Base-by-base conservation (phyloP, 352 stramenopile species). In the Phytophthora niederhauseri region DNA sequence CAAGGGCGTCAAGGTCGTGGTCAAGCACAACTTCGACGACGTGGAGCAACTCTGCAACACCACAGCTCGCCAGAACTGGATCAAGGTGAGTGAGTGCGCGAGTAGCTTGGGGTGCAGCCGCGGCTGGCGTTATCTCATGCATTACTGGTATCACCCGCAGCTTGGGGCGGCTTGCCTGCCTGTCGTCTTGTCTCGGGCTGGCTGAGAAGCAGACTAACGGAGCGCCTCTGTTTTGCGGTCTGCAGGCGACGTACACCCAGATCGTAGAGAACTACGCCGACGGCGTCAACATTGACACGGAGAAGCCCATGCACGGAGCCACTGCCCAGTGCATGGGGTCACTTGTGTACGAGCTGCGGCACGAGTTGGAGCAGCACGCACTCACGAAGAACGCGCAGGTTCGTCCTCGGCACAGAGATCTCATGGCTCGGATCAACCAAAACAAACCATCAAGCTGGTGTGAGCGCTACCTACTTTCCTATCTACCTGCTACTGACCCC, bases 231-330 rank as follows among this genome's bases (percentile, higher is more conserved):
- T 9, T 19, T 38, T 52, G n/a, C 30, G 6, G 43, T 59, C 1
- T 66, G 8, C 53, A 89, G 75, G 60, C 66, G 15, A 84, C 80
- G 17, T 93, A 93, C 75, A 59, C 72, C 12, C 79, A 72, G 20
- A 92, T 94, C 41, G 74, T 89, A 15, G 31, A 62, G 24, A 93
- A 91, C 57, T 89, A 88, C 48, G 84, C 87, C 2, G 87, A 95
- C 52, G 87, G 87, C 8, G 85, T 95, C 46, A 95, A 95, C 53
- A 92, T 95, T 41, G 87, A 95, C 61, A 95, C 80, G 15, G 87
- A 95, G 60, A 89, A 85, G 31, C 64, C 84, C 17, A 86, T 93
- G 73, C 61, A 78, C 17, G 83, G 83, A 2, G 48, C 61, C 1
- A 64, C 66, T 0, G 78, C 84, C 8, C 56, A 70, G 41, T 95